Percentiles rank a stretch among this genome's conserved stretches.
These are phyloP conservation scores for Sordariomycetes sp. DNA, from an alignment of 2,329 filamentous ascomycete genomes.

Conservation along the genomic window DNA sequence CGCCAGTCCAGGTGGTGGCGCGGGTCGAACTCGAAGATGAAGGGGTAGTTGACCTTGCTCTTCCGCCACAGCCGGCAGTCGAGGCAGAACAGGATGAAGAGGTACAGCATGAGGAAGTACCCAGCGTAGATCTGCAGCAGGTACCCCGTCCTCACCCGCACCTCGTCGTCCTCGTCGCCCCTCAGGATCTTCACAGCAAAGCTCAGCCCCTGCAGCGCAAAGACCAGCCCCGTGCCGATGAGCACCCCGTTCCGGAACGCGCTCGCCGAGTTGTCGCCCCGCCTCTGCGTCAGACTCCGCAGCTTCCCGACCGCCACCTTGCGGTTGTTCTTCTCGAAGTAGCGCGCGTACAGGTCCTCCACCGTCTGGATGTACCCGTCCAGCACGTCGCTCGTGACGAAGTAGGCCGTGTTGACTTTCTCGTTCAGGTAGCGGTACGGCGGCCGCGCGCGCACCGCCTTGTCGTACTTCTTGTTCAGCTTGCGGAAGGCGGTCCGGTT, in stretches of 20 bases:
- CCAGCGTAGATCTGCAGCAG: conserved; percentile 86
- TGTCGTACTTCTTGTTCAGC: conserved; percentile 98
- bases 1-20: conserved; percentile 83
- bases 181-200: conserved; percentile 43
- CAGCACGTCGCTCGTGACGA: conserved; percentile 78
- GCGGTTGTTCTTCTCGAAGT: conserved; percentile 88
- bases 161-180: conserved; percentile 28
- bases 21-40: conserved; percentile 93
- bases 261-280: conserved; percentile 42
- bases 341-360: conserved; percentile 87
- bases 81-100: conserved; percentile 76
- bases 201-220: conserved; percentile 54
- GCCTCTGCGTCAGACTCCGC: conserved; percentile 56
- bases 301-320: conserved; percentile 87
- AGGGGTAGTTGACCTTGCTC: conserved; percentile 88
- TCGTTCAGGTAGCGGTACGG: conserved; percentile 78
- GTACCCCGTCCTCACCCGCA: conserved; percentile 50
- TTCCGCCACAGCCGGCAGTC: conserved; percentile 74
- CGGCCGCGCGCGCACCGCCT: conserved; percentile 69
- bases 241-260: conserved; percentile 54
- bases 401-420: conserved; percentile 82
- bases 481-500: conserved; percentile 94
- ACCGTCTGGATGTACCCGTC: conserved; percentile 71
- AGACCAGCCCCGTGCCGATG: conserved; percentile 57
- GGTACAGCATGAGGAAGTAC: conserved; percentile 73